Conservation (phyloP, 2,329 filamentous ascomycete species). For the Lasiodiplodia citricola region DNA sequence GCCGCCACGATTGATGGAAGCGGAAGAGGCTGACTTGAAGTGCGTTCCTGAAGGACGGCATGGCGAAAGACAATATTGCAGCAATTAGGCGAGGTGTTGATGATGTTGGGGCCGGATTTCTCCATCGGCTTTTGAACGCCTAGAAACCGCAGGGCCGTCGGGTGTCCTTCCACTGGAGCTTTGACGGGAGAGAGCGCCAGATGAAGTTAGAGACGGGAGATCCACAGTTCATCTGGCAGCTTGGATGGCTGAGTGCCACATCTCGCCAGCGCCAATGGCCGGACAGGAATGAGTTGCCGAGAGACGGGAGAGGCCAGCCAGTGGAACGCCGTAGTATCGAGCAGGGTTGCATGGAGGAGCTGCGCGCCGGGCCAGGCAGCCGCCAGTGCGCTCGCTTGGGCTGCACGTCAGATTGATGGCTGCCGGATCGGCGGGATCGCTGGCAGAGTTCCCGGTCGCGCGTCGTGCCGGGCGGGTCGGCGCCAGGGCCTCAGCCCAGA, state of each 20-base stretch:
- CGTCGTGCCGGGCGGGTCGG: neutral
- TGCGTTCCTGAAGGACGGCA: constrained; percentile 2
- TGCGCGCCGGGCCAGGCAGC: neutral
- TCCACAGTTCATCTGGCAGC: constrained; percentile 19
- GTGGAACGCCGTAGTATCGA: neutral
- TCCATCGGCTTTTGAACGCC: neutral
- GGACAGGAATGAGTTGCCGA: constrained; percentile 1
- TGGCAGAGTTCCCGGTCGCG: constrained; percentile 6
- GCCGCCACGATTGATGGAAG: neutral
- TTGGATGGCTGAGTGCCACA: constrained; percentile 5
- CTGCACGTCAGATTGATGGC: constrained; percentile 23
- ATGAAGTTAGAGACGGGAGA: constrained; percentile 14
- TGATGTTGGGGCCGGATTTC: neutral
- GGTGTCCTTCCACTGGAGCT: neutral
- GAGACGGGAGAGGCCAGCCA: constrained; percentile 2
- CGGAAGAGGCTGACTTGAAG: neutral
- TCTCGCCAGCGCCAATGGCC: neutral
- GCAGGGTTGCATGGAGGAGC: neutral
- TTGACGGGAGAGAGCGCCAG: neutral
- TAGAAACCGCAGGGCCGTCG: constrained; percentile 11
- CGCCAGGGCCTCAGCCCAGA: neutral
- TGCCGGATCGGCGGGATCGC: constrained; percentile 23
- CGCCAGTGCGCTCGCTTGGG: constrained; percentile 23
- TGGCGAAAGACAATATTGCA: neutral
- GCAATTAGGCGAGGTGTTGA: constrained; percentile 3